Percentiles rank a stretch among this genome's conserved stretches.
Evolutionary conservation across 2,329 filamentous ascomycete genomes (phyloP).

Genomic region (Alternaria consortialis): DNA sequence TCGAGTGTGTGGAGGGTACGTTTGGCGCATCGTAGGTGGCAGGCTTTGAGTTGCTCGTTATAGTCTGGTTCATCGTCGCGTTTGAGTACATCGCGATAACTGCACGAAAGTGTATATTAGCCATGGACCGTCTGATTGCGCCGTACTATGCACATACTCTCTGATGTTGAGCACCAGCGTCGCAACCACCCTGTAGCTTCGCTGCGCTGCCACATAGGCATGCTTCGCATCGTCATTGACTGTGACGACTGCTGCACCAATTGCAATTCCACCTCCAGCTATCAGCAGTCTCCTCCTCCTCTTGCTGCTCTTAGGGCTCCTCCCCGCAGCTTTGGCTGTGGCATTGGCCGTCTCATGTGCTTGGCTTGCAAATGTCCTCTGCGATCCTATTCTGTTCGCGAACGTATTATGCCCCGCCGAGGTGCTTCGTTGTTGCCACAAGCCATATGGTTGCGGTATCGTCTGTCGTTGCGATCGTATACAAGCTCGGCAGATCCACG

Average conservation of each 20-base stretch:
- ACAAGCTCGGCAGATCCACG: conserved; percentile 51
- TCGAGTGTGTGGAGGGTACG: conserved; percentile 87
- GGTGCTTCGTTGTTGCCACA: conserved; percentile 29
- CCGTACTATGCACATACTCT: conserved; percentile 68
- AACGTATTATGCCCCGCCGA: conserved; percentile 9
- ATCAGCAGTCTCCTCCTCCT: conserved; percentile 38
- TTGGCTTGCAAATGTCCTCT: conserved; percentile 25
- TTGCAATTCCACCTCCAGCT: conserved; percentile 34
- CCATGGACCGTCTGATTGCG: neutral
- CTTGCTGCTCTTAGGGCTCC: conserved; percentile 32
- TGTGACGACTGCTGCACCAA: conserved; percentile 57
- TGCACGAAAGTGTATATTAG: conserved; percentile 52
- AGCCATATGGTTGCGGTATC: conserved; percentile 26
- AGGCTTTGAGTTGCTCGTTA: conserved; percentile 75
- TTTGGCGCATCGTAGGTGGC: conserved; percentile 91
- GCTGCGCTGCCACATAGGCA: conserved; percentile 76
- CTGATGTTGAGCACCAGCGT: conserved; percentile 84
- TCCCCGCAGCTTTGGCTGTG: conserved; percentile 11
- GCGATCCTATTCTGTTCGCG: conserved; percentile 2
- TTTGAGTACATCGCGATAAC: conserved; percentile 87
- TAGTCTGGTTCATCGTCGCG: conserved; percentile 71
- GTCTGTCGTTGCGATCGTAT: conserved; percentile 36
- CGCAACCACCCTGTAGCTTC: conserved; percentile 79
- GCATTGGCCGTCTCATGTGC: conserved; percentile 9
- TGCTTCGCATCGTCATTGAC: conserved; percentile 76